Conservation (phyloP, 2,329 filamentous ascomycete species). For the Daldinia sp. region DNA sequence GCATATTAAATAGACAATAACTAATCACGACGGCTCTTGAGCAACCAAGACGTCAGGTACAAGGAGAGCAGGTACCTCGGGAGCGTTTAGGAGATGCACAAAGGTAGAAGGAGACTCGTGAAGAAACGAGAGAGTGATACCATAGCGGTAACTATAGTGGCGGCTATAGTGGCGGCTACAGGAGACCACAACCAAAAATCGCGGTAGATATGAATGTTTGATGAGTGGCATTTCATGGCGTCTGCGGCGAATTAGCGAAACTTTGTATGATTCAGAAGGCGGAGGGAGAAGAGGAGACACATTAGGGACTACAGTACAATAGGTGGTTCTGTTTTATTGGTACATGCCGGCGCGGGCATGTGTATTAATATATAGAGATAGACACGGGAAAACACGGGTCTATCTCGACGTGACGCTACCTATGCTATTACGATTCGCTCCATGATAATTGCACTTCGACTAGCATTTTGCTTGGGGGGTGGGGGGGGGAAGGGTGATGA, state of each 20-base stretch:
- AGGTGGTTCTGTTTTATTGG: conserved; percentile 6
- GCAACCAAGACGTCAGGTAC: conserved; percentile 18
- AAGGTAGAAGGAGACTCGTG: conserved; percentile 18
- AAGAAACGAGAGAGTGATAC: conserved; percentile 29
- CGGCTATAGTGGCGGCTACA: too few relatives aligned
- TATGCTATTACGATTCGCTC: conserved; percentile 4
- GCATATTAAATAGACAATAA: conserved; percentile 14
- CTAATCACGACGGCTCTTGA: conserved; percentile 11
- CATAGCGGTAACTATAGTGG: conserved; percentile 29
- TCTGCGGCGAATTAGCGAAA: conserved; percentile 22
- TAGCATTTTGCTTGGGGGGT: background rate
- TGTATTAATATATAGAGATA: conserved; percentile 39
- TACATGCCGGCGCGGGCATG: background rate
- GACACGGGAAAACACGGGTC: conserved; percentile 18
- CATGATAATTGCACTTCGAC: background rate
- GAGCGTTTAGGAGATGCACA: conserved; percentile 16
- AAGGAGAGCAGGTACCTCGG: conserved; percentile 7
- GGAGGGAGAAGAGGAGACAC: background rate
- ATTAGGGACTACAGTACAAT: background rate
- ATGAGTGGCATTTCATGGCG: conserved; percentile 33
- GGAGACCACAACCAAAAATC: conserved; percentile 29
- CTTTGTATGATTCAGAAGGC: conserved; percentile 20
- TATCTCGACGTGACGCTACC: conserved; percentile 6
- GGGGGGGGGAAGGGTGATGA: too few relatives aligned
- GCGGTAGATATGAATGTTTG: conserved; percentile 28